Conservation (phyloP, 768 basidiomycete species). For the Suillus subaureus region DNA sequence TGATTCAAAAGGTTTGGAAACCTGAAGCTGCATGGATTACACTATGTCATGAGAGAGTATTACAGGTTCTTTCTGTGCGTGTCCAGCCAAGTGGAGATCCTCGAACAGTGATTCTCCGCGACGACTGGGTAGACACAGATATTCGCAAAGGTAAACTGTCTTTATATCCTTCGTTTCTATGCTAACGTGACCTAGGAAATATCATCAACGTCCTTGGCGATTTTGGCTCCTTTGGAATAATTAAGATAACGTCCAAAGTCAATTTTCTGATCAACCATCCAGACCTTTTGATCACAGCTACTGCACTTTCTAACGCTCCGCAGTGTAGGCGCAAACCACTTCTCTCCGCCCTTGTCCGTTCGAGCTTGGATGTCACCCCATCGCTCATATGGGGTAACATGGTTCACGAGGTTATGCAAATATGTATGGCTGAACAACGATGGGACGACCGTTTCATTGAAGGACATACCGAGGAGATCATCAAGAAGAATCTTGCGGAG, state of each 20-base stretch:
- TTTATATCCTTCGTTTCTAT: not conserved
- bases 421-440: conserved; percentile 58
- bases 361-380: conserved; percentile 61
- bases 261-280: conserved; percentile 89
- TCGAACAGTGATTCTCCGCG: conserved; percentile 60
- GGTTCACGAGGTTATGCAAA: conserved; percentile 89
- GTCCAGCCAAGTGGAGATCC: conserved; percentile 40
- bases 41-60: conserved; percentile 8
- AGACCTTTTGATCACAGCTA: conserved; percentile 89
- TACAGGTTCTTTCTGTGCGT: conserved; percentile 54
- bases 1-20: conserved; percentile 45
- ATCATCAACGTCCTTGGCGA: conserved; percentile 74
- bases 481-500: conserved; percentile 56
- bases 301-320: conserved; percentile 80
- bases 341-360: conserved; percentile 64
- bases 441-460: conserved; percentile 73
- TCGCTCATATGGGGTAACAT: conserved; percentile 90
- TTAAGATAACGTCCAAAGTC: conserved; percentile 60
- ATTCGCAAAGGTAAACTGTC: conserved; percentile 54
- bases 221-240: conserved; percentile 39
- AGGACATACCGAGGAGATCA: conserved; percentile 55
- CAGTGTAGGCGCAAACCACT: conserved; percentile 87
- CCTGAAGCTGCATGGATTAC: not conserved
- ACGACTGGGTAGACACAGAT: conserved; percentile 77
- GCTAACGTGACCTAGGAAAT: conserved; percentile 57